phyloP scores from a whole-genome alignment of 2,329 filamentous ascomycete genomes.

The Phyllosticta citriasiana region DNA sequence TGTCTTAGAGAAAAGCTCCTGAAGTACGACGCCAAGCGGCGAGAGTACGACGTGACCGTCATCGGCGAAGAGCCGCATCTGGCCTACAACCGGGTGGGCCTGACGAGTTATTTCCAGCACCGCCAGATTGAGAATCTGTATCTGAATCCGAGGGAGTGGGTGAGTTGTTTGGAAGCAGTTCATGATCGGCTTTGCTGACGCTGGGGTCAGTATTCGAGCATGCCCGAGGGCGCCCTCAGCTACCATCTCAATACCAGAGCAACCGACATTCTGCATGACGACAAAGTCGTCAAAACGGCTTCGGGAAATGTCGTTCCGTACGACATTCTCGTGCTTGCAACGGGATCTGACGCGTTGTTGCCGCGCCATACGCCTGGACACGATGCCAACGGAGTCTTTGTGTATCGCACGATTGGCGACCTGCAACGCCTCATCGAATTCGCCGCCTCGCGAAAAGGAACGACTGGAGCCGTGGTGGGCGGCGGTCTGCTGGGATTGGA shows the following conservation, averaged over 20 bases:
- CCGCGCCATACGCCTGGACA: constrained; percentile 63
- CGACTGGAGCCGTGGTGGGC: constrained; percentile 67
- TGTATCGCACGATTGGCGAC: constrained; percentile 80
- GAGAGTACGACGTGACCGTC: constrained; percentile 72
- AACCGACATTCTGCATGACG: constrained; percentile 52
- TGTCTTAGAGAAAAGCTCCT: constrained; percentile 68
- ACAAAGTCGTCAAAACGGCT: constrained; percentile 60
- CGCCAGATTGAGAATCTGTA: constrained; percentile 79
- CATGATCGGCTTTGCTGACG: constrained; percentile 5
- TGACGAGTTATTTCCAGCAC: constrained; percentile 84
- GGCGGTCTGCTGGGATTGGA: constrained; percentile 79
- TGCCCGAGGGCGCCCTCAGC: constrained; percentile 57
- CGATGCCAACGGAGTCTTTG: constrained; percentile 75
- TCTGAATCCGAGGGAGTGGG: constrained; percentile 76
- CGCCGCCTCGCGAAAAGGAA: constrained; percentile 55
- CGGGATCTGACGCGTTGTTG: constrained; percentile 74
- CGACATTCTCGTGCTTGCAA: constrained; percentile 74
- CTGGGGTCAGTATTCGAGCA: constrained; percentile 50
- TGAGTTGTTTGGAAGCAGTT: constrained; percentile 28
- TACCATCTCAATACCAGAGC: constrained; percentile 69
- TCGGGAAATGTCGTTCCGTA: constrained; percentile 62
- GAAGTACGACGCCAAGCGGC: constrained; percentile 66
- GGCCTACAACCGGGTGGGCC: constrained; percentile 82
- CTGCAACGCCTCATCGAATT: constrained; percentile 67
- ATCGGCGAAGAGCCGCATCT: constrained; percentile 82